A percentile compares a stretch with the other conserved stretches of the same genome.
Evolutionary conservation across 1,284 basidiomycete species (phyloP).

Genomic region (Veloboletus limbatus): DNA sequence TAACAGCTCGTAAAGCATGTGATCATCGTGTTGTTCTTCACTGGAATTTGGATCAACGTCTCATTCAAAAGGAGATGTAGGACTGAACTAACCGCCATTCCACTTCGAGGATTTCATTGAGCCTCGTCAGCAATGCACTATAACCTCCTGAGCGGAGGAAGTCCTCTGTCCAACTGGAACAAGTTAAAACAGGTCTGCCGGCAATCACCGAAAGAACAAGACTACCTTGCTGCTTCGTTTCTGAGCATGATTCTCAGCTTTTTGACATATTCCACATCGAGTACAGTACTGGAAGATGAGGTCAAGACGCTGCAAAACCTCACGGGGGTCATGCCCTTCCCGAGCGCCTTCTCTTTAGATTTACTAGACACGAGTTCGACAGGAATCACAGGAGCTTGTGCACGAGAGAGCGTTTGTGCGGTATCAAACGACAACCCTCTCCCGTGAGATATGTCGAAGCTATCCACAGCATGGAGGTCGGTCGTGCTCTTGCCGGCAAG

Average conservation of each 20-base stretch:
- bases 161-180: conserved; percentile 81
- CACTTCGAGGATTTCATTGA: conserved; percentile 92
- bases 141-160: conserved; percentile 88
- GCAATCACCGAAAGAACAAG: not conserved
- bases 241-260: conserved; percentile 77
- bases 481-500: conserved; percentile 45
- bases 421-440: conserved; percentile 57
- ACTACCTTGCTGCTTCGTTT: conserved; percentile 81
- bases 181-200: conserved; percentile 10
- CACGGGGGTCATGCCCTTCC: conserved; percentile 59
- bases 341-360: conserved; percentile 44
- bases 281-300: conserved; percentile 59
- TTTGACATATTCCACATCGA: conserved; percentile 76
- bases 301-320: conserved; percentile 64
- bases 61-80: conserved; percentile 2
- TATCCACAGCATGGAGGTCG: conserved; percentile 22
- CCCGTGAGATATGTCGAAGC: conserved; percentile 35
- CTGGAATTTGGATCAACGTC: conserved; percentile 40
- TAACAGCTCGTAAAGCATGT: conserved; percentile 88
- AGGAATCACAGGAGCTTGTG: conserved; percentile 47
- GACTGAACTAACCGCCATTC: conserved; percentile 81
- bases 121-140: conserved; percentile 71
- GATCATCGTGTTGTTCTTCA: conserved; percentile 97
- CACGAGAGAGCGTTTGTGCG: conserved; percentile 44
- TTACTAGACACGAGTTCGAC: conserved; percentile 34